Evolutionary conservation across 768 basidiomycete genomes (phyloP), one percentile per base, ranked within the genome.

Genomic region (Trametes maxima): DNA sequence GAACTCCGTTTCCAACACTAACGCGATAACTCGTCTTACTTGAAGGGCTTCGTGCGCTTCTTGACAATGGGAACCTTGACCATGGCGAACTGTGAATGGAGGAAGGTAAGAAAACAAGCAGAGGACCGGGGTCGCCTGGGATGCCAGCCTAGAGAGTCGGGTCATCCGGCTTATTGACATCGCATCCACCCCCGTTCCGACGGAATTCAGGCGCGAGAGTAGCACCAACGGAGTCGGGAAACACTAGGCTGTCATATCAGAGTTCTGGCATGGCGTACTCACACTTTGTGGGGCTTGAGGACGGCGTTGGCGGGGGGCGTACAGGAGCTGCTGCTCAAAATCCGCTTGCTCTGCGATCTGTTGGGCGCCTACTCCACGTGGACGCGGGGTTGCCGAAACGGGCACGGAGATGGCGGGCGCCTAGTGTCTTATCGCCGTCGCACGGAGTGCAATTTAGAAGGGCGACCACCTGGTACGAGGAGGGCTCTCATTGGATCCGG

Each of bases 41-140:
- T 98, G 92, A 98, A 98, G 75, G 82, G 80, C 80, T 89, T 94
- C 72, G 95, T 97, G 78, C 94, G 92, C 83, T 98, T 98, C 85
- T 96, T 97, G 79, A 97, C 84, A 76, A 95, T 89, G 67, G 82
- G 82, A 65, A 87, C 76, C 70, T 78, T 82, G 74, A 79, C 76
- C 82, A 82, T 82, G 72, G 64, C 67, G 71, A 65, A 64, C 78
- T 79, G 55, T 5, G 59, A 36, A 44, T 44, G 6, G 44, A n/a
- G 36, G 45, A 19, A 16, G 36, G 48, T 62, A 49, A 55, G 56
- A 49, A 58, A 33, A 24, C 36, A 36, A 24, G 39, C 42, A 22
- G 36, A 62, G 45, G 64, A 62, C 56, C 53, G 40, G 43, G 55
- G 44, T 61, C 45, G 43, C 39, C 57, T 22, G 21, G 52, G 45